A percentile compares a stretch with the other conserved stretches of the same genome.
Conservation (phyloP, 768 basidiomycete species). For the Suillus subluteus region DNA sequence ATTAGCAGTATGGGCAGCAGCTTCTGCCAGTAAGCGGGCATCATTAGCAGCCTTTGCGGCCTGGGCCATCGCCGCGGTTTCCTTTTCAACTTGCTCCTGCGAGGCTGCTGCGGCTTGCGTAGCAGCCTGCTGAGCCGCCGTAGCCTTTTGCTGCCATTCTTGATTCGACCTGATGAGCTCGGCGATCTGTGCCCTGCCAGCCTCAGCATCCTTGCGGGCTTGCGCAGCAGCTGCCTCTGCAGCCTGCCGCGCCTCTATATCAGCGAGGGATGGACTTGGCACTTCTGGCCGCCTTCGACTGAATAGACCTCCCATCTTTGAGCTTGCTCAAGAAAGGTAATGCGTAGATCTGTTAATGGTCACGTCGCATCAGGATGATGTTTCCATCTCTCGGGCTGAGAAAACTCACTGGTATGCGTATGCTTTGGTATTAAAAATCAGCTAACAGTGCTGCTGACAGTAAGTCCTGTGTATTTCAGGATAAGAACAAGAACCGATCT, state of each 20-base stretch:
- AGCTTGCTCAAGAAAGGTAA: not conserved
- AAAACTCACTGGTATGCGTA: not conserved
- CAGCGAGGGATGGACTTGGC: not conserved
- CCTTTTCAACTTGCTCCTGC: not conserved
- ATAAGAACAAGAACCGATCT: not conserved
- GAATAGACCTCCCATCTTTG: not conserved
- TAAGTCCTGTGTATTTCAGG: not conserved
- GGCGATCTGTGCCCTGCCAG: not conserved
- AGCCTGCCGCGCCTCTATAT: not conserved
- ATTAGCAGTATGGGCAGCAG: constrained; percentile 11
- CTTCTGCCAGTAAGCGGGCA: constrained; percentile 11
- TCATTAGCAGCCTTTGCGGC: constrained; percentile 7
- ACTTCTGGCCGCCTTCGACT: not conserved
- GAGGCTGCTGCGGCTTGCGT: not conserved
- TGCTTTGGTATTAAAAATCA: not conserved
- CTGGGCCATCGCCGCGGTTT: not conserved
- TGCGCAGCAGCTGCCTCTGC: constrained; percentile 9
- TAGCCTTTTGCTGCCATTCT: not conserved
- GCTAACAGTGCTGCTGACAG: not conserved
- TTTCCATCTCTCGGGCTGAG: not conserved
- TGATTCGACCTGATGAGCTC: not conserved
- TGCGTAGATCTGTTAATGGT: not conserved
- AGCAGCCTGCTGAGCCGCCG: not conserved
- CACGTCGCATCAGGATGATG: not conserved
- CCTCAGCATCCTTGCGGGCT: constrained; percentile 1